These are phyloP conservation scores for Lasiosphaeria hispida DNA, from an alignment of 495 filamentous ascomycete genomes.

Conservation along the genomic window DNA sequence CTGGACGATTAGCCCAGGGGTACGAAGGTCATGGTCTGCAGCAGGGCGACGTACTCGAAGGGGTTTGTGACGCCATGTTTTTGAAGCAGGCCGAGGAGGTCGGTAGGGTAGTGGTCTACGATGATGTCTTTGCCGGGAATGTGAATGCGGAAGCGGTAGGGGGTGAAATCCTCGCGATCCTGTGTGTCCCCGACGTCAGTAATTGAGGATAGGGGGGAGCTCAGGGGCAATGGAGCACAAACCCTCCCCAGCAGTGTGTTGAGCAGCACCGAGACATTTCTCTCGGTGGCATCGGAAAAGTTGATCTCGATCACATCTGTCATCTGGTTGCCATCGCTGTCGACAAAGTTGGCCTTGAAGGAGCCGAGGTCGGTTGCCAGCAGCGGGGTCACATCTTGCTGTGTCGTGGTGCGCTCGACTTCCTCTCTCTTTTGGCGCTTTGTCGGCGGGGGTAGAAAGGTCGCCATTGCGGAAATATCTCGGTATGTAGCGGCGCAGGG, in stretches of 20 bases:
- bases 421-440: constrained; percentile 82
- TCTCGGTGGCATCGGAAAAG: constrained; percentile 79
- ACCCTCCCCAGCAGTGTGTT: constrained; percentile 84
- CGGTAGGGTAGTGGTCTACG: constrained; percentile 68
- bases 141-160: constrained; percentile 81
- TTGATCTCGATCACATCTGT: constrained; percentile 71
- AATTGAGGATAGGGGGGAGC: neutral
- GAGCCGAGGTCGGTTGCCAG: constrained; percentile 70
- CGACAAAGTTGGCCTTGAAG: constrained; percentile 82
- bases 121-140: constrained; percentile 58
- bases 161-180: constrained; percentile 76
- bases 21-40: too few relatives aligned
- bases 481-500: neutral
- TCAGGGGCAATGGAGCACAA: constrained; percentile 29
- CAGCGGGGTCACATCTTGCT: constrained; percentile 70
- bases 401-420: constrained; percentile 66
- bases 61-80: constrained; percentile 50
- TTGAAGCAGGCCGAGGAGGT: constrained; percentile 45
- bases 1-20: neutral
- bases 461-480: constrained; percentile 64
- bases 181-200: constrained; percentile 2
- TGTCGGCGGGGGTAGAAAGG: constrained; percentile 80
- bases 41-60: constrained; percentile 32
- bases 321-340: constrained; percentile 68
- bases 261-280: constrained; percentile 87